A percentile compares a stretch with the other conserved stretches of the same genome.
Conservation (phyloP, 2,329 filamentous ascomycete species). For the Orbilia blumenaviensis region DNA sequence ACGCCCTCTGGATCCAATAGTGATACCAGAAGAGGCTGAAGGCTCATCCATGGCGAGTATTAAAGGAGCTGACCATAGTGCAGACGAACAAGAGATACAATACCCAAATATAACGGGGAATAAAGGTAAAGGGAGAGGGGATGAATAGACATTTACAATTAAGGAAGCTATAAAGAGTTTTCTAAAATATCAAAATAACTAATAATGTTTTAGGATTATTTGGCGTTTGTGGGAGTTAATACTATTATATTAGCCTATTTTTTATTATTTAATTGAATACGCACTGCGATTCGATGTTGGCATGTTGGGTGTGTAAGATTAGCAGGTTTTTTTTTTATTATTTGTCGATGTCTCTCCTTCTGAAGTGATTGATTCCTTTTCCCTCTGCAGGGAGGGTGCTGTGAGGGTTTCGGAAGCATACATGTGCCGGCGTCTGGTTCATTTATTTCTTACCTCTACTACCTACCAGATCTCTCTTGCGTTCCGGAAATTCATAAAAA, state of each 20-base stretch:
- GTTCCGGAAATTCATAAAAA: neutral
- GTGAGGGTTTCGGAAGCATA: slow-evolving; percentile 21
- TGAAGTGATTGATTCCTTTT: neutral
- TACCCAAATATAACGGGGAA: neutral
- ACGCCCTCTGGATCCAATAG: slow-evolving; percentile 42
- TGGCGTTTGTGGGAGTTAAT: slow-evolving; percentile 11
- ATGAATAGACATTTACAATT: neutral
- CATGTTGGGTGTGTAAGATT: slow-evolving; percentile 26
- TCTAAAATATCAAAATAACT: neutral
- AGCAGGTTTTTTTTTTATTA: neutral
- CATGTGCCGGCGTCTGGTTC: slow-evolving; percentile 26
- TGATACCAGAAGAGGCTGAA: slow-evolving; percentile 49
- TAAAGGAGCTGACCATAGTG: slow-evolving; percentile 27
- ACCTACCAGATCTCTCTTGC: slow-evolving; percentile 3
- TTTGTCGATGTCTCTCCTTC: slow-evolving; percentile 2
- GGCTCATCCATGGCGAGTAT: slow-evolving; percentile 50
- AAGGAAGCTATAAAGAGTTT: slow-evolving; percentile 2
- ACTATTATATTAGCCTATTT: neutral
- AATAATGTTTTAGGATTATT: neutral
- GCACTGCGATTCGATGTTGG: neutral
- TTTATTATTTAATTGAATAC: neutral
- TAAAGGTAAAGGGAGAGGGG: slow-evolving; percentile 36
- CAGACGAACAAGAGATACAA: slow-evolving; percentile 12
- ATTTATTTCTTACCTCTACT: slow-evolving; percentile 13
- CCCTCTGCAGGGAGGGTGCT: neutral